phyloP scores from a whole-genome alignment of 2,329 filamentous ascomycete species.

The Aspergillus sp. region DNA sequence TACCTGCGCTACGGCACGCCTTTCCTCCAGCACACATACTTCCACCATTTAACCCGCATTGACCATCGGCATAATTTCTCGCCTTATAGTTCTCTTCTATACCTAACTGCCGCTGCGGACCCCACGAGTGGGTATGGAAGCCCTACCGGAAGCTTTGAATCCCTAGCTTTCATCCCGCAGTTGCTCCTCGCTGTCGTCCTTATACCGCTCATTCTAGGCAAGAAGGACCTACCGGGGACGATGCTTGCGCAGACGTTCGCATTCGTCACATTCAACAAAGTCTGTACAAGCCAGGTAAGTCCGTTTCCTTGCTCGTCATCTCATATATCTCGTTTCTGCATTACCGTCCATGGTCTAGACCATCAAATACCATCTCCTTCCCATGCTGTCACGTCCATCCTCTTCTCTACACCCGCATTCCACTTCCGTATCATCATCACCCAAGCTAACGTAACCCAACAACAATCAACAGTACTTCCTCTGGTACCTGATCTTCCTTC shows the following conservation, averaged over 20 bases:
- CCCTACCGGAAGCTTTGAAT: conserved; percentile 57
- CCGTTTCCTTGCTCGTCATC: background rate
- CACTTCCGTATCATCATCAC: background rate
- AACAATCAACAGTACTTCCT: conserved; percentile 78
- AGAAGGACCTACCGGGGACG: conserved; percentile 74
- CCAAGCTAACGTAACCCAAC: background rate
- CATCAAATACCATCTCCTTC: too few species aligned
- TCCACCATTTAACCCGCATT: conserved; percentile 88
- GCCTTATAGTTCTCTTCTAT: conserved; percentile 88
- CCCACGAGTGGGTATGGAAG: conserved; percentile 20
- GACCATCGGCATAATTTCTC: conserved; percentile 99
- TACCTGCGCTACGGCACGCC: conserved; percentile 72
- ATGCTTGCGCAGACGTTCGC: conserved; percentile 97
- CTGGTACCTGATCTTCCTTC: conserved; percentile 94
- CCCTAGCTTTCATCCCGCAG: conserved; percentile 85
- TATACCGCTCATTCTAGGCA: conserved; percentile 74
- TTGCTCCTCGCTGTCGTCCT: conserved; percentile 74
- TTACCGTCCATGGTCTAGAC: too few species aligned
- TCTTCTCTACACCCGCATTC: too few species aligned
- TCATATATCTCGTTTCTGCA: too few species aligned
- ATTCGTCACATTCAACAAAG: conserved; percentile 98
- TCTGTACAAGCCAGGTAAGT: conserved; percentile 91
- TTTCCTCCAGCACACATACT: conserved; percentile 86
- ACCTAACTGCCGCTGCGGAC: conserved; percentile 71
- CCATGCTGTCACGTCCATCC: too few species aligned